Evolutionary conservation across 345 rosid species (phyloP).

Genomic region (Eucalyptus cloeziana): DNA sequence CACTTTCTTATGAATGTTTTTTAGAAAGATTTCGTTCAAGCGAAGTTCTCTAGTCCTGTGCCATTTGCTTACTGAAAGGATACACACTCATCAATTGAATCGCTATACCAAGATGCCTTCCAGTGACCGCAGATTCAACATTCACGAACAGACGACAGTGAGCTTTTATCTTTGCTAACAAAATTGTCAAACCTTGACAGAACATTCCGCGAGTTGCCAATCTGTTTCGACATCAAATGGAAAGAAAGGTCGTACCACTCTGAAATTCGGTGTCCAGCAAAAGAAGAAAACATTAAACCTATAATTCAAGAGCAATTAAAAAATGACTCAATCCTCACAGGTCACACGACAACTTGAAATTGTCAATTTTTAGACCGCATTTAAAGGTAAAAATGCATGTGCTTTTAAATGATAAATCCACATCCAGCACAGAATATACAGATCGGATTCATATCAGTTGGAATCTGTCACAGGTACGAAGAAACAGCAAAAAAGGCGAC

Average conservation of each 20-base stretch:
- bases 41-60: neutral
- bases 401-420: neutral
- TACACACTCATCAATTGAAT: neutral
- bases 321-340: neutral
- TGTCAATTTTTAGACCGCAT: neutral
- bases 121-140: neutral
- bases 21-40: neutral
- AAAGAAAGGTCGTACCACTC: neutral
- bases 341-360: neutral
- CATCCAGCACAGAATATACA: neutral
- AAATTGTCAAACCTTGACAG: neutral
- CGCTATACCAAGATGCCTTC: neutral
- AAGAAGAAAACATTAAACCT: neutral
- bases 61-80: neutral
- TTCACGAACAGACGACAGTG: neutral
- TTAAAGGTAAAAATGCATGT: neutral
- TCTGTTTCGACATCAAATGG: neutral
- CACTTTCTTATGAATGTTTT: neutral
- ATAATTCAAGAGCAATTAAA: neutral
- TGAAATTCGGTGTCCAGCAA: neutral
- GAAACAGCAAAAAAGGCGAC: neutral
- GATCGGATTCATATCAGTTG: neutral
- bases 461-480: neutral
- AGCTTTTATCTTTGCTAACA: neutral
- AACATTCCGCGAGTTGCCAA: neutral